Base-by-base conservation (phyloP, 179 eudicot species). In the Beta lomatogona region DNA sequence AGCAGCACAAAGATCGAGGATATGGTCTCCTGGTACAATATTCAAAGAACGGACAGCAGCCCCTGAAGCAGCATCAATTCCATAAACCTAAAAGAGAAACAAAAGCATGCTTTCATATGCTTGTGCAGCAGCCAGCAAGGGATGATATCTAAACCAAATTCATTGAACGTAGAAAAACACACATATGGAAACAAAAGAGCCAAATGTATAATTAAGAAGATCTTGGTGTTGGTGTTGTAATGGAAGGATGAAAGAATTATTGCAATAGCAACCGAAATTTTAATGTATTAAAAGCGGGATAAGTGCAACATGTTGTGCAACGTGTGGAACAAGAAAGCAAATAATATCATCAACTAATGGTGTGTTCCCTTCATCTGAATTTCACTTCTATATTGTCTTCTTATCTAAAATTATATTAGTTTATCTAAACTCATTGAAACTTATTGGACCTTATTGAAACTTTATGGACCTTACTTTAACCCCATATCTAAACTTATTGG, bases 21-120 rank as follows among this genome's bases (percentile, higher is more conserved):
- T 86, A 67, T 94, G 99, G 79, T 95, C 99, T 80, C 97, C 97
- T 0, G 82, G 74, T 21, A 82, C 53, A 73, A 95, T 83, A 81
- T 86, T 84, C 87, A 95, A 89, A 76, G 98, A 94, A 78, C 78
- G 83, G 73, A 95, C 96, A 82, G 99, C 98, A 87, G 99, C 99
- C 79, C 98, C 99, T 78, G 99, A 95, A 78, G 99, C 91, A 72
- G 96, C 99, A 92, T 95, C 98, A 83, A 95, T 91, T 78, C 99
- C 99, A 85, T 94, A 95, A 68, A 94, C 86, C 99, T 95, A 82
- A 77, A 82, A 52, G 59, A 74, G 44, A 77, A 79, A 79, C 73
- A 75, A 54, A 68, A 61, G 15, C 59, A 68, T 50, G 77, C 41
- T 57, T 52, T 77, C 76, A 78, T 52, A 61, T 14, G 18, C 76